phyloP scores from a whole-genome alignment of 345 rosid species.

The Camelina laxa region DNA sequence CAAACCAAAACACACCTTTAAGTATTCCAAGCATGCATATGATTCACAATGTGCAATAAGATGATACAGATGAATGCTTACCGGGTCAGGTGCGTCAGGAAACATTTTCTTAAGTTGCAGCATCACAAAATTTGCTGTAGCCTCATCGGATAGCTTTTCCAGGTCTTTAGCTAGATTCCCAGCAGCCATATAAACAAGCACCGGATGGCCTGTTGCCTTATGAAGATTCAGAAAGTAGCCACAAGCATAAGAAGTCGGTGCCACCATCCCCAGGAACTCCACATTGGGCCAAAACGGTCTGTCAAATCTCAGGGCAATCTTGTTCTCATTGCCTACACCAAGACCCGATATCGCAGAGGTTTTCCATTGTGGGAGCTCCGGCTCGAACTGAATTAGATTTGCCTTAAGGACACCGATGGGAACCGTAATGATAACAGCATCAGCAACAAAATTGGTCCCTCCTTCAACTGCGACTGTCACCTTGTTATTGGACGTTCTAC shows the following conservation, averaged over 20 bases:
- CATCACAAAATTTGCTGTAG: slow-evolving; percentile 69
- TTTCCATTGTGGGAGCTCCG: slow-evolving; percentile 85
- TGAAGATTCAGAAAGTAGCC: slow-evolving; percentile 90
- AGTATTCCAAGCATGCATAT: not conserved
- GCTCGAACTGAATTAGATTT: slow-evolving; percentile 78
- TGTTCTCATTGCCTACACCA: slow-evolving; percentile 84
- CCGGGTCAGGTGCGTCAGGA: slow-evolving; percentile 81
- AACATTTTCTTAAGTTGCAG: slow-evolving; percentile 85
- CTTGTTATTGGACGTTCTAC: slow-evolving; percentile 51
- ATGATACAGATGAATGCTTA: slow-evolving; percentile 32
- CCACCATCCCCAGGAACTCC: slow-evolving; percentile 76
- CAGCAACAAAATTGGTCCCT: slow-evolving; percentile 64
- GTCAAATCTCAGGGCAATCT: slow-evolving; percentile 73
- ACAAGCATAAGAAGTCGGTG: slow-evolving; percentile 71
- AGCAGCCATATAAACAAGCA: slow-evolving; percentile 89
- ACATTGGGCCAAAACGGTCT: slow-evolving; percentile 84
- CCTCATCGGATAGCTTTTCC: slow-evolving; percentile 68
- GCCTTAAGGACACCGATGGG: slow-evolving; percentile 86
- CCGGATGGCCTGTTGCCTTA: slow-evolving; percentile 85
- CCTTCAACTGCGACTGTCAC: slow-evolving; percentile 67
- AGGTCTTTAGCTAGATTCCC: slow-evolving; percentile 76
- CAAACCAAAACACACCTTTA: not conserved
- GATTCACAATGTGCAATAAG: not conserved
- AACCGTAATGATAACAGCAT: slow-evolving; percentile 77
- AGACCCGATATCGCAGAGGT: slow-evolving; percentile 74